phyloP scores from a whole-genome alignment of 257 asterid genomes.

The Parsonsia alboflavescens region DNA sequence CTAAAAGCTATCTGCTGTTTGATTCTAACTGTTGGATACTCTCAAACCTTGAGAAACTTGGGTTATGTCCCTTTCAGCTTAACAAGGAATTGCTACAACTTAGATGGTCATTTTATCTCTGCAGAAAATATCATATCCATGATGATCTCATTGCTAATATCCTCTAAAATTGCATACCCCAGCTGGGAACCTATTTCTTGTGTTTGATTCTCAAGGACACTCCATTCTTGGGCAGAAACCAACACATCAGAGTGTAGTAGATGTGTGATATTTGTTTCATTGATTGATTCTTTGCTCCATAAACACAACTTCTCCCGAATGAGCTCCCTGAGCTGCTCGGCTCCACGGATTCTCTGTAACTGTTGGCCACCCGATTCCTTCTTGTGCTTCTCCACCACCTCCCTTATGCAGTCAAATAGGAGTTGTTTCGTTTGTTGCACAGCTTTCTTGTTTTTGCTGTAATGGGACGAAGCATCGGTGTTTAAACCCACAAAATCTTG shows the following conservation, averaged over 20 bases:
- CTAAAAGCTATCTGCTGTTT: background rate
- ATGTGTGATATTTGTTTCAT: constrained; percentile 34
- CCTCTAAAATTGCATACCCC: constrained; percentile 54
- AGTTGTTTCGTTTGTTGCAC: constrained; percentile 47
- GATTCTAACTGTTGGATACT: background rate
- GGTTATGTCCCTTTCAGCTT: background rate
- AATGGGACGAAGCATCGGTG: constrained; percentile 24
- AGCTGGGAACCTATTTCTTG: constrained; percentile 34
- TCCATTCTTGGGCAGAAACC: constrained; percentile 41
- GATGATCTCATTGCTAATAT: constrained; percentile 39
- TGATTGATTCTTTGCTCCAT: constrained; percentile 62
- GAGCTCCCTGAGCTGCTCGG: constrained; percentile 61
- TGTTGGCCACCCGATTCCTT: constrained; percentile 18
- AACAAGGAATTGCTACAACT: background rate
- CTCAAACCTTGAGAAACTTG: background rate
- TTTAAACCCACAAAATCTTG: background rate
- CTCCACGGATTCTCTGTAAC: constrained; percentile 41
- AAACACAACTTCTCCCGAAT: constrained; percentile 53
- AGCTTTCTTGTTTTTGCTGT: constrained; percentile 50
- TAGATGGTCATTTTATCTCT: background rate
- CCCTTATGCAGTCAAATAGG: constrained; percentile 56
- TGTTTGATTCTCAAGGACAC: constrained; percentile 21
- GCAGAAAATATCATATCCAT: constrained; percentile 14
- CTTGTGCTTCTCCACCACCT: constrained; percentile 46
- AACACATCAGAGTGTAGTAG: constrained; percentile 32